Conservation (phyloP, 805 yeast species). For the Wickerhamiella nectarea region DNA sequence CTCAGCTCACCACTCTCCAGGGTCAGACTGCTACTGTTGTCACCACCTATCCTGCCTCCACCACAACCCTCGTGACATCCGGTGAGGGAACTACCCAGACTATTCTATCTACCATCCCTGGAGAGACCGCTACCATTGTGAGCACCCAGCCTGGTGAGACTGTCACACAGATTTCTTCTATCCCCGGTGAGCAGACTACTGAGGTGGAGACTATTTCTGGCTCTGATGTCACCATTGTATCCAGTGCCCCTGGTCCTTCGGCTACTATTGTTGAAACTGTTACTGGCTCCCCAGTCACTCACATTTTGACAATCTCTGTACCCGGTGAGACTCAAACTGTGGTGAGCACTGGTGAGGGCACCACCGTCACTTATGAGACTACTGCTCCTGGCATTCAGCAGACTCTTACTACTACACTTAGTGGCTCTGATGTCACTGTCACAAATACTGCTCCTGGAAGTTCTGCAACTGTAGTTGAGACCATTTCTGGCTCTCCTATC, state of each 20-base stretch:
- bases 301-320: not conserved
- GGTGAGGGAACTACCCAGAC: slow-evolving; percentile 8
- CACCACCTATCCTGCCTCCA: slow-evolving; percentile 1
- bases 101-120: slow-evolving; percentile 4
- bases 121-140: slow-evolving; percentile 4
- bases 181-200: slow-evolving; percentile 5
- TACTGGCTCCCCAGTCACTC: slow-evolving; percentile 2
- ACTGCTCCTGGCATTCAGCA: slow-evolving; percentile 3
- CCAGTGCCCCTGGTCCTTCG: slow-evolving; percentile 4
- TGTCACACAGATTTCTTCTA: not conserved
- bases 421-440: slow-evolving; percentile 2
- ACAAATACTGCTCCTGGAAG: slow-evolving; percentile 2
- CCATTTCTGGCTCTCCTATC: slow-evolving; percentile 1
- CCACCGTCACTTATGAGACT: slow-evolving; percentile 2
- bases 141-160: not conserved
- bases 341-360: slow-evolving; percentile 7
- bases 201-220: slow-evolving; percentile 6
- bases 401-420: slow-evolving; percentile 1
- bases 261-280: slow-evolving; percentile 2
- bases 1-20: slow-evolving; percentile 2
- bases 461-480: not conserved
- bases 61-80: slow-evolving; percentile 6
- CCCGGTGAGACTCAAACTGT: slow-evolving; percentile 7
- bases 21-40: slow-evolving; percentile 3
- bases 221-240: not conserved